These are phyloP conservation scores for Chenopodium formosanum DNA, from an alignment of 148 eudicot species.

Conservation along the genomic window DNA sequence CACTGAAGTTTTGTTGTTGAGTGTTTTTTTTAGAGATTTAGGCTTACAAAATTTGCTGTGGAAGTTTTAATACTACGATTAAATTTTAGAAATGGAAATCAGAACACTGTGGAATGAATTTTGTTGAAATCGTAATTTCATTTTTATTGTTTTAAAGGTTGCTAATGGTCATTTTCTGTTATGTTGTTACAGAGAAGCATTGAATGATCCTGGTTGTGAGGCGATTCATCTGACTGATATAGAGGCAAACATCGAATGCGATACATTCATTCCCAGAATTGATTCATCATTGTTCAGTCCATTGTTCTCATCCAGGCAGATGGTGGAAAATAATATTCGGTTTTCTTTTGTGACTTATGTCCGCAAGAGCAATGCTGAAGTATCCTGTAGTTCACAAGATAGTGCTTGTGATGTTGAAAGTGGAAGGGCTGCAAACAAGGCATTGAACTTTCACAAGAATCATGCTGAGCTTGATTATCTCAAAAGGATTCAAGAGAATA, in stretches of 20 bases:
- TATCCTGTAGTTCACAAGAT: not conserved
- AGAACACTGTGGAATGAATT: not conserved
- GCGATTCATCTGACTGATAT: conserved; percentile 87
- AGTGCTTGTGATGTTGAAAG: not conserved
- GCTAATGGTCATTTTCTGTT: conserved; percentile 2
- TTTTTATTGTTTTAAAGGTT: not conserved
- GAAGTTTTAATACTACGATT: not conserved
- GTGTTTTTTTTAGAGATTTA: too few species aligned
- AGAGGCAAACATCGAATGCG: conserved; percentile 59
- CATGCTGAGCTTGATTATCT: conserved; percentile 8
- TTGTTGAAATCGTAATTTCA: not conserved
- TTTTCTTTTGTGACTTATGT: conserved; percentile 69
- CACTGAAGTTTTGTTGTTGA: too few species aligned
- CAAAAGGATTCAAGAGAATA: conserved; percentile 11
- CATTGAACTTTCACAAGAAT: not conserved
- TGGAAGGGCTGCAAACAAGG: not conserved
- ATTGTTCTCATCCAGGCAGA: conserved; percentile 60
- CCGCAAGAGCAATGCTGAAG: conserved; percentile 40
- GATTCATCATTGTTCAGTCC: conserved; percentile 54
- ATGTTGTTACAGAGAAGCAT: conserved; percentile 59
- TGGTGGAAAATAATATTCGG: conserved; percentile 52
- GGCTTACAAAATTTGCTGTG: not conserved
- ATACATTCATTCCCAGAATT: conserved; percentile 74
- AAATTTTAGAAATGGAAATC: too few species aligned
- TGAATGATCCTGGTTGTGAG: conserved; percentile 70